Conservation (phyloP, 352 stramenopile species). For the Globisporangium solare region DNA sequence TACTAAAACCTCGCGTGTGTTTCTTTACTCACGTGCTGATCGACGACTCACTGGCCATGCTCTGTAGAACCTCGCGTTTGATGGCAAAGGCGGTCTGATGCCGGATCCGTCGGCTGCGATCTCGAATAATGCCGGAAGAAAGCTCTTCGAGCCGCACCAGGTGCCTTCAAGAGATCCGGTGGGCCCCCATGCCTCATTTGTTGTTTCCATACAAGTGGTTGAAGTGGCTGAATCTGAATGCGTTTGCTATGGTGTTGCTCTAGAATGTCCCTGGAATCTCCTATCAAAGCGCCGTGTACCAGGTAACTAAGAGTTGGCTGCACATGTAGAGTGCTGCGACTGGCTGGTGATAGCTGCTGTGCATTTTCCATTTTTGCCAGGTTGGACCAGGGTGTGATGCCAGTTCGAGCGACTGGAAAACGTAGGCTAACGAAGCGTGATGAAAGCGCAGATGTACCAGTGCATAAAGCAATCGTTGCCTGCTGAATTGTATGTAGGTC, state of each 20-base stretch:
- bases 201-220: too few relatives aligned
- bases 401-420: slow-evolving; percentile 62
- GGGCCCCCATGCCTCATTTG: neutral
- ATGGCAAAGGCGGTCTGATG: slow-evolving; percentile 57
- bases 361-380: slow-evolving; percentile 15
- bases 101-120: slow-evolving; percentile 22
- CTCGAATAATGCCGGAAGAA: slow-evolving; percentile 29
- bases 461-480: too few relatives aligned
- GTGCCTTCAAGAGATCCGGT: slow-evolving; percentile 25
- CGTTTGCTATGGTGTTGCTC: too few relatives aligned
- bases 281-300: slow-evolving; percentile 66
- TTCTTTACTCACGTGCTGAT: neutral
- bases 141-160: slow-evolving; percentile 55
- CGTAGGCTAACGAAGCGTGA: slow-evolving; percentile 20
- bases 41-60: neutral
- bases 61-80: slow-evolving; percentile 41
- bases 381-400: slow-evolving; percentile 39
- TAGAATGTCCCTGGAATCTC: slow-evolving; percentile 44
- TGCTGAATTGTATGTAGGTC: slow-evolving; percentile 30
- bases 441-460: too few relatives aligned
- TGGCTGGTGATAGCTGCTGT: neutral
- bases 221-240: too few relatives aligned
- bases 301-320: slow-evolving; percentile 18
- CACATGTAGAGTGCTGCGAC: neutral
- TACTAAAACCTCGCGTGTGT: neutral